Conservation (phyloP, 257 asterid genomes). For the Oldenlandia corymbosa region DNA sequence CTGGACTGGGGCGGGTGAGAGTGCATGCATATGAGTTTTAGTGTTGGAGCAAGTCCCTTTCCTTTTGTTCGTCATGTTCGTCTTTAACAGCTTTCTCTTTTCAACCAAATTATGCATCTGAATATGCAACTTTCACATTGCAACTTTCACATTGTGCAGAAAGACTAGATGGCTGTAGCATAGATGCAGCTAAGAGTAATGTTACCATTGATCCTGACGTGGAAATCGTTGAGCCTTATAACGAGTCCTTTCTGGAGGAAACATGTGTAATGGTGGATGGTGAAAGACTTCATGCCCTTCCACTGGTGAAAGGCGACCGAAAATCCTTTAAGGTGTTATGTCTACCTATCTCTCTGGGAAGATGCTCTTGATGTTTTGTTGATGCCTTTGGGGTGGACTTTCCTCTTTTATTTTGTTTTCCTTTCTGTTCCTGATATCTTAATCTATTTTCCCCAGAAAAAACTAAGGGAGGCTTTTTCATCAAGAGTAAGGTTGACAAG, state of each 20-base stretch:
- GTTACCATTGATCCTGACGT: conserved; percentile 16
- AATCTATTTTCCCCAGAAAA: conserved; percentile 44
- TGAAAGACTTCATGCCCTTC: conserved; percentile 22
- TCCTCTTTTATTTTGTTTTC: background rate
- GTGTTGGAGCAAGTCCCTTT: background rate
- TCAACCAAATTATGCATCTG: background rate
- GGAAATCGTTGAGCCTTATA: conserved; percentile 27
- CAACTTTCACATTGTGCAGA: conserved; percentile 10
- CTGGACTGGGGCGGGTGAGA: background rate
- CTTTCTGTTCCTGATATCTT: conserved; percentile 1
- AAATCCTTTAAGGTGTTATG: conserved; percentile 71
- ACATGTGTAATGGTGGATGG: conserved; percentile 62
- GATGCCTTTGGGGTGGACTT: background rate
- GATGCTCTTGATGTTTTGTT: too few relatives aligned
- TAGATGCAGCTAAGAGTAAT: conserved; percentile 29
- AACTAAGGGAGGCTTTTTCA: conserved; percentile 44
- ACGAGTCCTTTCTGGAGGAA: conserved; percentile 42
- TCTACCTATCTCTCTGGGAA: background rate
- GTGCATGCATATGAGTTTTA: background rate
- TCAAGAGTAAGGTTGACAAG: conserved; percentile 43
- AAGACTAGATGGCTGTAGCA: conserved; percentile 28
- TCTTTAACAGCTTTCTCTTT: background rate
- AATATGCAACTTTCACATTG: background rate
- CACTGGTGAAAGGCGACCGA: conserved; percentile 29
- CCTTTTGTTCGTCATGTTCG: background rate